Evolutionary conservation across 2,329 filamentous ascomycete genomes (phyloP), one percentile per base, ranked within the genome.

Genomic region (Malbranchea cinnamomea): DNA sequence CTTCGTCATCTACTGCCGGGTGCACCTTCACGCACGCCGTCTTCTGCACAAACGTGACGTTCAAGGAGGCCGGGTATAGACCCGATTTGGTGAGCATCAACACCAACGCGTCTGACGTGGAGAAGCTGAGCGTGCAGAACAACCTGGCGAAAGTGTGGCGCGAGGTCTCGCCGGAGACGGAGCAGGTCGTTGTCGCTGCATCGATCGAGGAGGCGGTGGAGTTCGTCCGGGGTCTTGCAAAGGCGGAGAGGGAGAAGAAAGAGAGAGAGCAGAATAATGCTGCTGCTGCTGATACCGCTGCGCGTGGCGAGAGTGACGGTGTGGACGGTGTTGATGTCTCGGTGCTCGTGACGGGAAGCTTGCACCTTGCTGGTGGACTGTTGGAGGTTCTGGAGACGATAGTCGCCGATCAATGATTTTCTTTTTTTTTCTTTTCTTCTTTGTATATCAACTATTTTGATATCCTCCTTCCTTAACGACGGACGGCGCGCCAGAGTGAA

Each of bases 361-460:
- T 92, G 46, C 78, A 92, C 60, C 63, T 93, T 22, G 82, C 85
- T 1, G 83, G 84, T 5, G 80, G 78, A 7, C 61, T 84, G 26
- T 59, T 92, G 30, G 75, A 79, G 49, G 73, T 79, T 1, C 53
- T 91, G 35, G 81, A 79, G n/a, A n/a, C n/a, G n/a, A n/a, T n/a
- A n/a, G n/a, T n/a, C n/a, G n/a, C n/a, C 12, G 10, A 11, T 10
- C 3, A 10, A 11, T n/a, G 3, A 6, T 6, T n/a, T 14, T 23
- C 9, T 10, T 19, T 28, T 9, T 15, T 12, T 16, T 8, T 10
- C 11, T 10, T 11, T 18, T 30, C 16, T 16, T 24, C 10, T 6
- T 24, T 15, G 10, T 5, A n/a, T 26, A n/a, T n/a, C n/a, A n/a
- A n/a, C n/a, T n/a, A n/a, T n/a, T n/a, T n/a, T n/a, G n/a, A n/a